phyloP scores from a whole-genome alignment of 2,329 filamentous ascomycete species.

The Cladophialophora yegresii region DNA sequence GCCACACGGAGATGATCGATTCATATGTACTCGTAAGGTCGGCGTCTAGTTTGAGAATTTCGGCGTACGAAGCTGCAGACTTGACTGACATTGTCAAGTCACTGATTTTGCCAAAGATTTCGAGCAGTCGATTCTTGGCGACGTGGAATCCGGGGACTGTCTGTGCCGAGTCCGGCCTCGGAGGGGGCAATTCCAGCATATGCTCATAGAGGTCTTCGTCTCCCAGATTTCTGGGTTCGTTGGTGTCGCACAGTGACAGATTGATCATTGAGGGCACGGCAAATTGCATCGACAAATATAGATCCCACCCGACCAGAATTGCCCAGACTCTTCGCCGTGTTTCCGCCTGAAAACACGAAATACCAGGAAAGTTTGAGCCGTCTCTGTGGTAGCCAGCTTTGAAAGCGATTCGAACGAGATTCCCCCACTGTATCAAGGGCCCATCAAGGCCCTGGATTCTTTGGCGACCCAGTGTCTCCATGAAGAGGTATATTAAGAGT shows the following conservation, averaged over 20 bases:
- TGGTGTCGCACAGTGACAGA: slow-evolving; percentile 61
- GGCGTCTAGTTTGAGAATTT: slow-evolving; percentile 34
- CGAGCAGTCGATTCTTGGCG: slow-evolving; percentile 38
- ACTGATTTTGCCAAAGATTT: slow-evolving; percentile 35
- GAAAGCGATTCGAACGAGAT: slow-evolving; percentile 60
- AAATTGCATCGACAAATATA: slow-evolving; percentile 63
- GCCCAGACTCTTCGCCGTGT: slow-evolving; percentile 50
- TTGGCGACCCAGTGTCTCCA: slow-evolving; percentile 54
- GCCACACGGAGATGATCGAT: slow-evolving; percentile 29
- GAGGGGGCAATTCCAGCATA: slow-evolving; percentile 53
- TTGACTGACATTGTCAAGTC: slow-evolving; percentile 26
- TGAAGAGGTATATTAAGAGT: slow-evolving; percentile 49
- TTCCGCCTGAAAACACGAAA: slow-evolving; percentile 60
- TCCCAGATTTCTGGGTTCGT: slow-evolving; percentile 59
- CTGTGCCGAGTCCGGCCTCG: slow-evolving; percentile 55
- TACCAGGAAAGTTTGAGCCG: slow-evolving; percentile 51
- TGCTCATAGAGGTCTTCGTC: slow-evolving; percentile 62
- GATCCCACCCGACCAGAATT: slow-evolving; percentile 58
- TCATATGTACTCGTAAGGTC: slow-evolving; percentile 33
- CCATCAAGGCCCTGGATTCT: slow-evolving; percentile 50
- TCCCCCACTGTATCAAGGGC: slow-evolving; percentile 39
- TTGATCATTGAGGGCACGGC: slow-evolving; percentile 64
- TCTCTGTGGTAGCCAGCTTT: slow-evolving; percentile 64
- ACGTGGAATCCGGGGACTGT: slow-evolving; percentile 38
- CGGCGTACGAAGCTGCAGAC: slow-evolving; percentile 27